Conservation (phyloP, 306 rosid species). For the Rubus idaeus region DNA sequence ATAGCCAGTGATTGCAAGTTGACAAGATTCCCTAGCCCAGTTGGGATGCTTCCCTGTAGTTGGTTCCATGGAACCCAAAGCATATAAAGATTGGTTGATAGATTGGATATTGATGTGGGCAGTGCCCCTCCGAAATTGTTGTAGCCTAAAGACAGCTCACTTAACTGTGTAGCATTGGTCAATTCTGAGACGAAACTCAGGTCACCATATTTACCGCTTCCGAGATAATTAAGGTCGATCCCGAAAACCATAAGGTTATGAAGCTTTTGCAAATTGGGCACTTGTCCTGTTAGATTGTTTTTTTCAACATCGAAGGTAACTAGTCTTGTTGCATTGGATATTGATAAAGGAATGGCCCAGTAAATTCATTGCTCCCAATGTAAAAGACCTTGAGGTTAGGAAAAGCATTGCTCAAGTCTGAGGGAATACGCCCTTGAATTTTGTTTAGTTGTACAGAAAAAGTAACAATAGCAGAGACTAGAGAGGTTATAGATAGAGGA, state of each 20-base stretch:
- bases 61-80: background rate
- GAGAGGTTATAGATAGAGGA: conserved; percentile 22
- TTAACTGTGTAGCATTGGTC: background rate
- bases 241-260: background rate
- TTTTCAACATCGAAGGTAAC: background rate
- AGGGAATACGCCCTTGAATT: background rate
- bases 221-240: background rate
- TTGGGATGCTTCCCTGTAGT: background rate
- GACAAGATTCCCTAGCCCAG: background rate
- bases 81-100: background rate
- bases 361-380: background rate
- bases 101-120: background rate
- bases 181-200: background rate
- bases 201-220: background rate
- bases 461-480: background rate
- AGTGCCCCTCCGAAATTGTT: background rate
- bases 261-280: background rate
- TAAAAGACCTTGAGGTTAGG: background rate
- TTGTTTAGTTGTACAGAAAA: background rate
- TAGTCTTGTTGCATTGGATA: conserved; percentile 5
- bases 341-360: background rate
- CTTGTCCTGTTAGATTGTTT: background rate
- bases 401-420: background rate
- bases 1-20: background rate
- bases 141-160: rapidly evolving